A percentile compares a stretch with the other conserved stretches of the same genome.
These are phyloP conservation scores for Acanthamoeba culbertsoni DNA, from an alignment of 208 protist genomes.

Conservation along the genomic window DNA sequence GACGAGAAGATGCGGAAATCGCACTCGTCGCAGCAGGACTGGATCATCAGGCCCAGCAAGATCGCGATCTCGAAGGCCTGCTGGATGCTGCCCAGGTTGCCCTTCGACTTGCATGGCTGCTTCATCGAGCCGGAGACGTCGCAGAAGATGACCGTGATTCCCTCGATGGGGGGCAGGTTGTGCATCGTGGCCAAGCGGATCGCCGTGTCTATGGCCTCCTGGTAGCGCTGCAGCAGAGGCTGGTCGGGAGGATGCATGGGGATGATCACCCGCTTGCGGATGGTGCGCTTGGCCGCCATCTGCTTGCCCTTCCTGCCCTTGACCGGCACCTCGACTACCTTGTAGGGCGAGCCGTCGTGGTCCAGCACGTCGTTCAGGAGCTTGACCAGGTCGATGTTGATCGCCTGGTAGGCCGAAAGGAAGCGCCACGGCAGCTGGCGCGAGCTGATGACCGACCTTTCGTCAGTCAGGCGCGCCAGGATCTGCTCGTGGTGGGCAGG, in stretches of 20 bases:
- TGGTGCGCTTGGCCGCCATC: neutral
- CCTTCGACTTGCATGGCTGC: conserved; percentile 11
- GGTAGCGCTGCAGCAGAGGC: conserved; percentile 78
- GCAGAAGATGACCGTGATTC: conserved; percentile 88
- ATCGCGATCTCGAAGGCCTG: conserved; percentile 83
- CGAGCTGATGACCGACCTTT: conserved; percentile 79
- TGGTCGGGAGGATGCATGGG: conserved; percentile 51
- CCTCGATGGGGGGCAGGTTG: conserved; percentile 91
- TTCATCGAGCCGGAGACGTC: conserved; percentile 75
- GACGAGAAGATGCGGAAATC: conserved; percentile 67
- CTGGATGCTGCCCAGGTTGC: conserved; percentile 68
- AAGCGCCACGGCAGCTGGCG: conserved; percentile 93
- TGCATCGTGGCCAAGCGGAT: conserved; percentile 85
- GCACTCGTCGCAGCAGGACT: conserved; percentile 88
- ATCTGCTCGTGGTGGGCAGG: conserved; percentile 79
- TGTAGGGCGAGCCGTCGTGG: neutral
- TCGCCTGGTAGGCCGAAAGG: conserved; percentile 90
- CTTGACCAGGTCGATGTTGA: conserved; percentile 65
- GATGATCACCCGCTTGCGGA: conserved; percentile 51
- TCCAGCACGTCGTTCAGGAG: neutral
- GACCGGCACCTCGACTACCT: neutral
- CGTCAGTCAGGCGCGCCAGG: conserved; percentile 67
- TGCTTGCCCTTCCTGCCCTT: neutral
- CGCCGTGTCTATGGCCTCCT: conserved; percentile 83
- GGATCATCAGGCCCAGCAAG: conserved; percentile 89